Conservation (phyloP, 78 protist genomes). For the Polysphondylium violaceum region DNA sequence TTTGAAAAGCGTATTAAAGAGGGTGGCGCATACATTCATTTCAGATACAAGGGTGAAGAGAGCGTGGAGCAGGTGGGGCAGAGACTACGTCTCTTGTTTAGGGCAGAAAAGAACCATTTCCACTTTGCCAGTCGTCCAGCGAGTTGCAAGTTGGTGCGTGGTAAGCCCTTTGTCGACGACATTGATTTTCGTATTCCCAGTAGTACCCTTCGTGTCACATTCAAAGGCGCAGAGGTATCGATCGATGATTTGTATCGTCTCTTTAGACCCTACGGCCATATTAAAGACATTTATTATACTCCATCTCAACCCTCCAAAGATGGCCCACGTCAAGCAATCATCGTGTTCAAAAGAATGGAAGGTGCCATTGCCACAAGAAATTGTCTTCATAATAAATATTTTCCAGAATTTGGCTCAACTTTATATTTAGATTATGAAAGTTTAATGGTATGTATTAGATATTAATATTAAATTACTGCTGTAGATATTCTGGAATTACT, state of each 20-base stretch:
- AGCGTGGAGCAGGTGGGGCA: neutral
- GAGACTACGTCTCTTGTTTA: neutral
- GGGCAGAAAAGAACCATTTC: conserved; percentile 38
- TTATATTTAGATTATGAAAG: conserved; percentile 48
- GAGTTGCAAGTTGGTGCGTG: conserved; percentile 17
- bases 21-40: conserved; percentile 78
- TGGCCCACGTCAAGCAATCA: conserved; percentile 24
- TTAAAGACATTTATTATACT: conserved; percentile 13
- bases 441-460: conserved; percentile 14
- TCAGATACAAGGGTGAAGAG: conserved; percentile 6
- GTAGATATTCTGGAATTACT: neutral
- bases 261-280: conserved; percentile 72
- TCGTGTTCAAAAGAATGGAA: conserved; percentile 59
- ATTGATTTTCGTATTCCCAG: conserved; percentile 40
- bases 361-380: conserved; percentile 75
- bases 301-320: conserved; percentile 20
- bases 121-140: conserved; percentile 52
- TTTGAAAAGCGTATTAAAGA: conserved; percentile 69
- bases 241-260: conserved; percentile 47
- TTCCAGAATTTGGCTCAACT: conserved; percentile 57
- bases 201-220: neutral
- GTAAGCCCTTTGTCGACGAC: conserved; percentile 65
- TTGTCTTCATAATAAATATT: conserved; percentile 66
- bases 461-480: neutral
- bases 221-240: conserved; percentile 70